Base-by-base conservation (phyloP, 306 rosid genomes). In the Lathyrus oleraceus region DNA sequence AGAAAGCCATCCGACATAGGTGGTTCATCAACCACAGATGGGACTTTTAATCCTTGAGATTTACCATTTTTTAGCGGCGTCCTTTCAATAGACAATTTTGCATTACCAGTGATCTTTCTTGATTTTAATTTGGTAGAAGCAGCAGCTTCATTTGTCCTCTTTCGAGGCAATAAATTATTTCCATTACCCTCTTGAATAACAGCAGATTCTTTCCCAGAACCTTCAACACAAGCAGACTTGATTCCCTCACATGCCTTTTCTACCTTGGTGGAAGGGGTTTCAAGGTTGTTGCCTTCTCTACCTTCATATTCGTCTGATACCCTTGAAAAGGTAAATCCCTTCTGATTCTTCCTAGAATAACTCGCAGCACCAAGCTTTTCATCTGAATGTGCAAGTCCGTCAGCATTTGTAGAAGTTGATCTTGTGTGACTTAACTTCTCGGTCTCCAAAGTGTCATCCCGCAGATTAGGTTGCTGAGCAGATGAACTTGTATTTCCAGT, bases 91-190 rank as follows among this genome's bases (percentile, higher is more conserved):
- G 88, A 65, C 30, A 85, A 65, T 57, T 78, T 74, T 61, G 76
- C 59, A 42, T 76, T 78, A 19, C 64, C 23, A 42, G 76, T 49
- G 53, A 25, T 48, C 76, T 79, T 85, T 35, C 68, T 82, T 44
- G 86, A 68, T 69, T 75, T 84, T 59, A 76, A 60, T 78, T 81
- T 79, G 67, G 79, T 58, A 69, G 71, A 68, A 68, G 69, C 64
- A 80, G 78, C 57, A 84, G 76, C 69, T 79, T 72, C 82, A 42
- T 45, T 58, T 49, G 4, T 71, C 65, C 81, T 80, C 79, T 87
- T 90, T 35, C 56, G 79, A 53, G 92, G 86, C 66, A 79, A 81
- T 63, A 74, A 38, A 76, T 61, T 82, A 81, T 23, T 66, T 56
- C 75, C 61, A 38, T 76, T 77, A 38, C 38, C 79, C 76, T 62